These are phyloP conservation scores for Euphorbia celastroides DNA, from an alignment of 441 rosid species.

Conservation along the genomic window DNA sequence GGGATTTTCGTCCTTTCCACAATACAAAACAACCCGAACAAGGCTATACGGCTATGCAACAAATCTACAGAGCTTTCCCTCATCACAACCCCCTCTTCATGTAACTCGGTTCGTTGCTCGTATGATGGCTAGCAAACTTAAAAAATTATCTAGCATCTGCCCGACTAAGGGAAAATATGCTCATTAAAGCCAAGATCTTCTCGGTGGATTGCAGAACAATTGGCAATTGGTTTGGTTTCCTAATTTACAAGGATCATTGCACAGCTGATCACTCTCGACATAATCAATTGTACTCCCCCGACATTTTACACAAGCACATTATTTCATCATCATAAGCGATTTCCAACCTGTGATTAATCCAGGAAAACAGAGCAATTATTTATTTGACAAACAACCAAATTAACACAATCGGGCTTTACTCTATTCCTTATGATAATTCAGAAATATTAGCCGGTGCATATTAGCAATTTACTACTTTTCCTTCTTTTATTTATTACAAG, in stretches of 20 bases:
- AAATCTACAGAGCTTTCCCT: slow-evolving; percentile 40
- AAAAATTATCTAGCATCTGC: slow-evolving; percentile 29
- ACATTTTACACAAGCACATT: slow-evolving; percentile 22
- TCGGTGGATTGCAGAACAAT: slow-evolving; percentile 16
- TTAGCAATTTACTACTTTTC: background rate
- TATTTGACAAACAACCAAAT: slow-evolving; percentile 3
- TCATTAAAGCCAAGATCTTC: slow-evolving; percentile 16
- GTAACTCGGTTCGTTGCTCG: slow-evolving; percentile 15
- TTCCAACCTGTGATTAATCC: slow-evolving; percentile 21
- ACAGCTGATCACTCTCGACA: slow-evolving; percentile 13
- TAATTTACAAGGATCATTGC: slow-evolving; percentile 32
- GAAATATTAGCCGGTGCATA: background rate
- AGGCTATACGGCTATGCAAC: slow-evolving; percentile 17
- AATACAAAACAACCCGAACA: background rate
- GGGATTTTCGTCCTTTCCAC: slow-evolving; percentile 28
- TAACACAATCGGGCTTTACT: background rate
- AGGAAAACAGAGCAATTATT: slow-evolving; percentile 4
- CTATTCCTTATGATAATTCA: background rate
- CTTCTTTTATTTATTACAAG: background rate
- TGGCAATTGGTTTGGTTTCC: slow-evolving; percentile 21
- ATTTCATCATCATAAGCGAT: slow-evolving; percentile 19
- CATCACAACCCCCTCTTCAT: slow-evolving; percentile 16
- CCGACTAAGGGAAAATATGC: slow-evolving; percentile 19
- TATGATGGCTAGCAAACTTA: slow-evolving; percentile 23
- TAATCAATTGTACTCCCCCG: slow-evolving; percentile 18